A percentile compares a stretch with the other conserved stretches of the same genome.
Evolutionary conservation across 192 early-diverging fungal species (phyloP).

Genomic region (Kappamyces sp.): DNA sequence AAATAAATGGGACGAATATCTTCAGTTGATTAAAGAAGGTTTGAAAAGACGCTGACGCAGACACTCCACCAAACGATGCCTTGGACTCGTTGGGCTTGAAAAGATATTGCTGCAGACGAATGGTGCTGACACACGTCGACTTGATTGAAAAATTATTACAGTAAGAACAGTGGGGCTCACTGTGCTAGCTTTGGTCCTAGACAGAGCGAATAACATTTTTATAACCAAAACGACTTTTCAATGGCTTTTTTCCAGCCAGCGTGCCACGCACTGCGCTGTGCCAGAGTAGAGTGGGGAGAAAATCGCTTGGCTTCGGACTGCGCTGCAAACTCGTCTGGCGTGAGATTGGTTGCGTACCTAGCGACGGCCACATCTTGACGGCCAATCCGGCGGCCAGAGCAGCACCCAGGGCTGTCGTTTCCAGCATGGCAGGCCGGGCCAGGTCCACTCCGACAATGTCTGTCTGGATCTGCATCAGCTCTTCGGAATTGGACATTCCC

Average conservation of each 20-base stretch:
- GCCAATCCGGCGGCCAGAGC: constrained; percentile 83
- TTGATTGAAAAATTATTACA: constrained; percentile 97
- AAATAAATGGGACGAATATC: constrained; percentile 93
- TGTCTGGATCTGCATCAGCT: constrained; percentile 90
- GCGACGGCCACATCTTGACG: constrained; percentile 57
- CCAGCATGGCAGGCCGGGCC: constrained; percentile 74
- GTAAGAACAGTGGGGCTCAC: constrained; percentile 40
- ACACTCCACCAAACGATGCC: constrained; percentile 53
- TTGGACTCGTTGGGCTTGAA: constrained; percentile 45
- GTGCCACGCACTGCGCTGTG: constrained; percentile 1
- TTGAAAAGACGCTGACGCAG: constrained; percentile 28
- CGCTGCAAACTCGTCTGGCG: constrained; percentile 50
- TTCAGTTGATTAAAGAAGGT: constrained; percentile 69
- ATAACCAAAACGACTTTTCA: constrained; percentile 4
- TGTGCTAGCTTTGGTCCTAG: too few species aligned
- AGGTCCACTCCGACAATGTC: constrained; percentile 77
- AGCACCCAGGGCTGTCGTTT: constrained; percentile 87
- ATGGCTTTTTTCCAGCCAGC: constrained; percentile 16
- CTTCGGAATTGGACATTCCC: constrained; percentile 85
- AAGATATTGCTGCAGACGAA: constrained; percentile 95
- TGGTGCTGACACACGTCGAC: constrained; percentile 97
- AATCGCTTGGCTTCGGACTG: constrained; percentile 33
- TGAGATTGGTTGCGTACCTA: neutral
- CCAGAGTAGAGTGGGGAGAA: neutral
- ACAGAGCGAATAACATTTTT: neutral